Conservation (phyloP, 2,329 filamentous ascomycete species). For the Trichoderma sp. region DNA sequence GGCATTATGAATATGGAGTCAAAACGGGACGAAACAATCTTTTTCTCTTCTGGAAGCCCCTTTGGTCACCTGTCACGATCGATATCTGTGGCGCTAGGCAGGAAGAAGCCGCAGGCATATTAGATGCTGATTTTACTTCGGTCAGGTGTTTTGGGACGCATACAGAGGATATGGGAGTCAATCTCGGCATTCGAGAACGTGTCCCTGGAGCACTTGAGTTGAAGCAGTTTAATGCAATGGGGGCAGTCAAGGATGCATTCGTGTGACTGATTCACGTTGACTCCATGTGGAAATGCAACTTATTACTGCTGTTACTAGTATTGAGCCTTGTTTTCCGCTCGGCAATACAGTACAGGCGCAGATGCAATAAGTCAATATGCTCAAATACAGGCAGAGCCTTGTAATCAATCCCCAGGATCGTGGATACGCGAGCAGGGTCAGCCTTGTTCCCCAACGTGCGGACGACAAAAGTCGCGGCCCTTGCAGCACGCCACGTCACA, state of each 20-base stretch:
- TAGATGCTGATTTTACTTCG: not conserved
- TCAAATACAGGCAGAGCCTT: not conserved
- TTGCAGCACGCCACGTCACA: constrained; percentile 13
- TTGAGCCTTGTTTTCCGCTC: not conserved
- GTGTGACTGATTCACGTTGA: not conserved
- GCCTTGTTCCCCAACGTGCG: not conserved
- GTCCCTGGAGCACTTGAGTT: not conserved
- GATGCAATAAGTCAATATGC: not conserved
- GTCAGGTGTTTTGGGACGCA: not conserved
- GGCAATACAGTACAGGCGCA: not conserved
- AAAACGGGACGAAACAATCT: not conserved
- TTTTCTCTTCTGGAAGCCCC: constrained; percentile 12
- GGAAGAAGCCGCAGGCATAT: not conserved
- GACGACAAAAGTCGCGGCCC: not conserved
- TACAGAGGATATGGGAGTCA: not conserved
- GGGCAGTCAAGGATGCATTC: not conserved
- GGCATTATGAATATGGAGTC: not conserved
- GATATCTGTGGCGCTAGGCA: not conserved
- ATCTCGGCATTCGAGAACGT: not conserved
- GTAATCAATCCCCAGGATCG: not conserved
- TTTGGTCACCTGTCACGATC: constrained; percentile 15
- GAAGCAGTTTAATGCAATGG: not conserved
- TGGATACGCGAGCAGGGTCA: not conserved
- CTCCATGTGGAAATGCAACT: not conserved
- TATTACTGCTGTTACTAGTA: not conserved